phyloP scores from a whole-genome alignment of 108 stramenopile species.

The Skeletonema marinoi region DNA sequence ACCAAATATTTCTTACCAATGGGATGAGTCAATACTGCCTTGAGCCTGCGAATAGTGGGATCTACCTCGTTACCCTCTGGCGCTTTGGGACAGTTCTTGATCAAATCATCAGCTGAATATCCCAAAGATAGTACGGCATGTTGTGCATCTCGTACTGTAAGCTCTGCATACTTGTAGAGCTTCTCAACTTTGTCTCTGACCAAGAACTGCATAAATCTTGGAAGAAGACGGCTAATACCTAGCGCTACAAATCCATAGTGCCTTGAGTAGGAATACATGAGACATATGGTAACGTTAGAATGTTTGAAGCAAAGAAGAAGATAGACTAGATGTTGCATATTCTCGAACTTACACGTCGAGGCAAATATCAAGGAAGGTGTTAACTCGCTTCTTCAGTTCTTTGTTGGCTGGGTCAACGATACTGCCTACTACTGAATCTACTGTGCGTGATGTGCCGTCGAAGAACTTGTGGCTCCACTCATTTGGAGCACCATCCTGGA shows the following conservation, averaged over 20 bases:
- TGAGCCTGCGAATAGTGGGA: constrained; percentile 47
- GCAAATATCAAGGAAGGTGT: constrained; percentile 32
- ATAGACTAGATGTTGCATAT: background rate
- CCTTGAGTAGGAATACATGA: background rate
- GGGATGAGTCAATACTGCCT: constrained; percentile 65
- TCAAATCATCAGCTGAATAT: constrained; percentile 26
- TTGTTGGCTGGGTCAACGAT: constrained; percentile 24
- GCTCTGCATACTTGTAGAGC: constrained; percentile 31
- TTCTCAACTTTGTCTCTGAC: constrained; percentile 30
- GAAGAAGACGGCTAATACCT: constrained; percentile 35
- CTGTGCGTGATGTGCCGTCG: constrained; percentile 21
- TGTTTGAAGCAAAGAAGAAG: background rate
- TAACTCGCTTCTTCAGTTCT: constrained; percentile 32
- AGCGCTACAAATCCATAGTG: constrained; percentile 49
- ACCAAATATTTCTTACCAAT: constrained; percentile 36
- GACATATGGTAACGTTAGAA: background rate
- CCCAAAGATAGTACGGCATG: constrained; percentile 39
- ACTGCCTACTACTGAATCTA: constrained; percentile 7
- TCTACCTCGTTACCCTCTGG: constrained; percentile 7
- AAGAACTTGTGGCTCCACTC: constrained; percentile 36
- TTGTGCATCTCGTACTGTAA: constrained; percentile 50
- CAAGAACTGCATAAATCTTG: constrained; percentile 37
- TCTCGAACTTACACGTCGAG: constrained; percentile 19
- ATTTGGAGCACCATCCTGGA: constrained; percentile 41
- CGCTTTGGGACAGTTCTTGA: constrained; percentile 36